Evolutionary conservation across 2,329 filamentous ascomycete genomes (phyloP).

Genomic region (Bipolaris oryzae): DNA sequence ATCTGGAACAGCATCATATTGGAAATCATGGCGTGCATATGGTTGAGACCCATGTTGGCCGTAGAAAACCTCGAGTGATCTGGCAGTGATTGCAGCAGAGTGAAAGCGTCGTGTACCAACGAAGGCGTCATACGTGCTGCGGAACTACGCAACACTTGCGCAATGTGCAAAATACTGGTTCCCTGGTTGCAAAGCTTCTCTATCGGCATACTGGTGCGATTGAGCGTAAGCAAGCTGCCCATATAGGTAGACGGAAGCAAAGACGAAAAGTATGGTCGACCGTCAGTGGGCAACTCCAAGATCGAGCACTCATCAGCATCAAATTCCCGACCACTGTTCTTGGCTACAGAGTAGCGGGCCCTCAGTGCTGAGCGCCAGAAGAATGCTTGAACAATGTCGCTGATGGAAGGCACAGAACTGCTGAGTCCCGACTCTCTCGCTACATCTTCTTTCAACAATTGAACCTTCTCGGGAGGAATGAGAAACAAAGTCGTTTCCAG

Average conservation of each 20-base stretch:
- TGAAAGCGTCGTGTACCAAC: conserved; percentile 37
- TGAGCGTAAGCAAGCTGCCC: conserved; percentile 38
- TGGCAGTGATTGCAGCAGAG: conserved; percentile 27
- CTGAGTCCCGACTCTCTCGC: conserved; percentile 28
- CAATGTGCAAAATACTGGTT: conserved; percentile 29
- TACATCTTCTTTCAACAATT: conserved; percentile 40
- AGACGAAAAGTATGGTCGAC: conserved; percentile 36
- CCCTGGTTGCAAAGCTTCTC: conserved; percentile 27
- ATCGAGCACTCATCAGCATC: conserved; percentile 19
- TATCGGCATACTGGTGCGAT: conserved; percentile 31
- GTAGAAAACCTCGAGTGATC: conserved; percentile 24
- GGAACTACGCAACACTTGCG: conserved; percentile 28
- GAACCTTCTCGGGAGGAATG: conserved; percentile 38
- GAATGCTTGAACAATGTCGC: conserved; percentile 51
- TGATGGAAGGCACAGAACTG: conserved; percentile 38
- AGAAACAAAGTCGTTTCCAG: conserved; percentile 42
- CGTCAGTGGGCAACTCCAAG: conserved; percentile 45
- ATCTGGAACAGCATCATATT: conserved; percentile 33
- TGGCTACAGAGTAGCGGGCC: conserved; percentile 45
- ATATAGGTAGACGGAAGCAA: conserved; percentile 35
- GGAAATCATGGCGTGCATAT: conserved; percentile 35
- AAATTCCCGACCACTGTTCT: conserved; percentile 18
- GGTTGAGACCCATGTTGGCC: conserved; percentile 31
- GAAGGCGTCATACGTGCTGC: conserved; percentile 30
- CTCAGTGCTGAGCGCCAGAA: conserved; percentile 49